Evolutionary conservation across 495 filamentous ascomycete genomes (phyloP).

Genomic region (Cercophora newfieldiana): DNA sequence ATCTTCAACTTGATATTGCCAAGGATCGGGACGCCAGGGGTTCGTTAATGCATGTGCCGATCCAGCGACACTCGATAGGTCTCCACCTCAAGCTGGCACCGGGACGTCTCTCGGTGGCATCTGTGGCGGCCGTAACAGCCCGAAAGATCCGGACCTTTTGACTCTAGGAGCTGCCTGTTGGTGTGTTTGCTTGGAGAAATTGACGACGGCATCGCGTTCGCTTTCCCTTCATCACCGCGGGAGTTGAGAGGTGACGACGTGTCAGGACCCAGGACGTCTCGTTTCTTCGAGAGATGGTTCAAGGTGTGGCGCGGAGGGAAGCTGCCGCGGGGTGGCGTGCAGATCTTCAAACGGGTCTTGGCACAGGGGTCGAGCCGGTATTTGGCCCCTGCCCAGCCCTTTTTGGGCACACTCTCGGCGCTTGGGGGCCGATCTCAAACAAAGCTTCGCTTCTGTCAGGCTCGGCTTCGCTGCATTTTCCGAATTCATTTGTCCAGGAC

Average conservation of each 20-base stretch:
- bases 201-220: too few relatives aligned
- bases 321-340: conserved; percentile 9
- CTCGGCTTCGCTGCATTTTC: conserved; percentile 7
- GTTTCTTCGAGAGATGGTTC: not conserved
- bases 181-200: not conserved
- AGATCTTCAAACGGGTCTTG: conserved; percentile 10
- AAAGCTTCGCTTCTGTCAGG: conserved; percentile 6
- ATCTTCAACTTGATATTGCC: not conserved
- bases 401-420: not conserved
- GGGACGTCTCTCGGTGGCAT: conserved; percentile 4
- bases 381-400: not conserved
- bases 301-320: conserved; percentile 8
- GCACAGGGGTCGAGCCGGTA: conserved; percentile 6
- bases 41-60: conserved; percentile 20
- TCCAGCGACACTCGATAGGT: not conserved
- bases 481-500: not conserved
- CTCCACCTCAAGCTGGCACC: not conserved
- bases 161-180: not conserved
- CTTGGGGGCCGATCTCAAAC: not conserved
- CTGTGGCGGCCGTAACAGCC: not conserved
- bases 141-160: not conserved
- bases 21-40: conserved; percentile 7
- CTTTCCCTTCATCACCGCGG: not conserved
- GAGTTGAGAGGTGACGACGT: not conserved
- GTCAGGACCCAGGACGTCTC: not conserved